These are phyloP conservation scores for Ogataea henricii DNA, from an alignment of 805 yeast genomes.

Conservation along the genomic window DNA sequence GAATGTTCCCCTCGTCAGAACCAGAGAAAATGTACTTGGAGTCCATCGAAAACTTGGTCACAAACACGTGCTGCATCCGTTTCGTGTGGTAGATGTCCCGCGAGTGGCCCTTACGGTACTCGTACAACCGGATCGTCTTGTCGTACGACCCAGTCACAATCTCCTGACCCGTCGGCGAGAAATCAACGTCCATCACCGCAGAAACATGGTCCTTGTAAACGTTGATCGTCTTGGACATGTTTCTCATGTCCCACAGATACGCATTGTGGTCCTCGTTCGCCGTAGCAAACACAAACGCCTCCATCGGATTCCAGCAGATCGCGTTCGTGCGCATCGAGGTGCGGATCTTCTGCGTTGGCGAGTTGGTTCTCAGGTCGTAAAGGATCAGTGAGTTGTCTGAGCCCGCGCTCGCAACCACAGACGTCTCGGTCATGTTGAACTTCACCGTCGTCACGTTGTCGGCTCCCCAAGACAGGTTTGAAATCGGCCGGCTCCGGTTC, in stretches of 20 bases:
- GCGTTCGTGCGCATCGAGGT: slow-evolving; percentile 82
- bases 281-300: slow-evolving; percentile 88
- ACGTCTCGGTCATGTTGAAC: slow-evolving; percentile 89
- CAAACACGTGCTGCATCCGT: slow-evolving; percentile 94
- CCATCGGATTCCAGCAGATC: slow-evolving; percentile 96
- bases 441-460: slow-evolving; percentile 82
- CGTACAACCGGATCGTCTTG: slow-evolving; percentile 82
- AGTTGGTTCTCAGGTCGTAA: slow-evolving; percentile 86
- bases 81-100: slow-evolving; percentile 95
- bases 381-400: slow-evolving; percentile 88
- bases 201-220: slow-evolving; percentile 95
- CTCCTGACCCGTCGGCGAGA: slow-evolving; percentile 96
- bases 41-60: slow-evolving; percentile 85
- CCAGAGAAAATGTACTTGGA: slow-evolving; percentile 85
- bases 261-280: slow-evolving; percentile 95
- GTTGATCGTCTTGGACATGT: slow-evolving; percentile 75
- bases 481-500: slow-evolving; percentile 71
- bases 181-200: slow-evolving; percentile 93
- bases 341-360: slow-evolving; percentile 90
- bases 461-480: slow-evolving; percentile 93
- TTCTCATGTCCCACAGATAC: slow-evolving; percentile 95
- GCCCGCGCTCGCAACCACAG: slow-evolving; percentile 84
- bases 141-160: slow-evolving; percentile 95
- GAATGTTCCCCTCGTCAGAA: slow-evolving; percentile 93
- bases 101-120: slow-evolving; percentile 76